These are phyloP conservation scores for Pyrenochaeta sp. DNA, from an alignment of 2,329 filamentous ascomycete genomes.

Conservation along the genomic window DNA sequence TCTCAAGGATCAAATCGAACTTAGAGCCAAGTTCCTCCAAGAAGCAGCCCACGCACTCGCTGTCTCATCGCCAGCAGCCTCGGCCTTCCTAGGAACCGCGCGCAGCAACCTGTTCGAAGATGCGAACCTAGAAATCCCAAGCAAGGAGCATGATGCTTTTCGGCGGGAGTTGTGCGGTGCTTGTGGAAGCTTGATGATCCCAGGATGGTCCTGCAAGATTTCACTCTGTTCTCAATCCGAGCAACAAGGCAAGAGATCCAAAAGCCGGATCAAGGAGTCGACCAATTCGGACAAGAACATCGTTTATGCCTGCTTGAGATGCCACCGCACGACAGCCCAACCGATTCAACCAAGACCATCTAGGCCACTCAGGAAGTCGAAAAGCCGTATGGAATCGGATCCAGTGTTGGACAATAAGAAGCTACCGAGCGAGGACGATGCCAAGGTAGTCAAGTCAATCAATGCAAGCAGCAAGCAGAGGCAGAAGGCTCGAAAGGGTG, in stretches of 20 bases:
- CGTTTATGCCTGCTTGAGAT: conserved; percentile 42
- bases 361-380: conserved; percentile 26
- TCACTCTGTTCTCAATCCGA: conserved; percentile 10
- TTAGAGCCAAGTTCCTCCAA: conserved; percentile 43
- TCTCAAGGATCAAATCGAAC: conserved; percentile 20
- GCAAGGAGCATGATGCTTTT: conserved; percentile 41
- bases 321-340: conserved; percentile 42
- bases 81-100: conserved; percentile 42
- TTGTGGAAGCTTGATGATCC: conserved; percentile 49
- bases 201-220: conserved; percentile 47
- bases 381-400: conserved; percentile 7
- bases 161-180: conserved; percentile 46
- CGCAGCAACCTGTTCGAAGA: conserved; percentile 40
- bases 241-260: conserved; percentile 4
- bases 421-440: conserved; percentile 16
- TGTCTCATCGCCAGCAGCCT: conserved; percentile 42
- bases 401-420: conserved; percentile 4
- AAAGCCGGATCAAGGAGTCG: conserved; percentile 7
- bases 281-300: conserved; percentile 28
- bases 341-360: conserved; percentile 26
- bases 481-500: conserved; percentile 63
- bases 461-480: conserved; percentile 63
- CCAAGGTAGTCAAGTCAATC: conserved; percentile 43
- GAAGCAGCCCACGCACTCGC: conserved; percentile 45
- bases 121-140: conserved; percentile 31